Evolutionary conservation across 305 asterid species (phyloP).

Genomic region (Plantago rigida): DNA sequence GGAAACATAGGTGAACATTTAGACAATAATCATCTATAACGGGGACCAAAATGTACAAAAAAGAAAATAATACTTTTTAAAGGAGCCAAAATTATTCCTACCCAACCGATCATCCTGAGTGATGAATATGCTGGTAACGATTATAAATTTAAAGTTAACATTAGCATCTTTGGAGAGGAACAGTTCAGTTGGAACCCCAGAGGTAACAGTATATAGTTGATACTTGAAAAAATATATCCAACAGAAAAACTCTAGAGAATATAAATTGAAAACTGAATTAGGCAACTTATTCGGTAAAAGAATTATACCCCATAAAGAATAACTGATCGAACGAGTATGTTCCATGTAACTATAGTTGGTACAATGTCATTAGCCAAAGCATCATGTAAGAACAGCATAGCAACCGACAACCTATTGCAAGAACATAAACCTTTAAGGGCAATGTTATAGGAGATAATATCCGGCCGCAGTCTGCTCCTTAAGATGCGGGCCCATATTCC

Average conservation of each 20-base stretch:
- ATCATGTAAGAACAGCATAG: conserved; percentile 49
- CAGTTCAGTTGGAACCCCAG: too few species aligned
- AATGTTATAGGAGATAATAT: conserved; percentile 79
- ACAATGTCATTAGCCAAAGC: conserved; percentile 49
- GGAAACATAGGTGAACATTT: neutral
- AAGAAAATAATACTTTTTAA: too few species aligned
- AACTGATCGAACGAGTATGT: conserved; percentile 83
- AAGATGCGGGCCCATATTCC: conserved; percentile 74
- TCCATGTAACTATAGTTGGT: conserved; percentile 79
- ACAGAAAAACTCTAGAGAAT: too few species aligned
- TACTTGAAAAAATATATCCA: too few species aligned
- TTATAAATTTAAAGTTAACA: too few species aligned
- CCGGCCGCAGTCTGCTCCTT: conserved; percentile 57
- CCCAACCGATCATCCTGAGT: too few species aligned
- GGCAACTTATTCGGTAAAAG: conserved; percentile 1
- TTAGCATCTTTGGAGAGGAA: too few species aligned
- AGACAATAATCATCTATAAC: neutral
- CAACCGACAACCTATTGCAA: conserved; percentile 53
- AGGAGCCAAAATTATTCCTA: too few species aligned
- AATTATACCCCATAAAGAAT: conserved; percentile 32
- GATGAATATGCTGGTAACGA: too few species aligned
- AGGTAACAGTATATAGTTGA: too few species aligned
- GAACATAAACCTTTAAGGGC: conserved; percentile 79
- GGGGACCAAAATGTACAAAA: too few species aligned
- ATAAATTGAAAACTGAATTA: too few species aligned